These are phyloP conservation scores for Blastomyces emzantsi DNA, from an alignment of 2,329 filamentous ascomycete genomes.

Conservation along the genomic window DNA sequence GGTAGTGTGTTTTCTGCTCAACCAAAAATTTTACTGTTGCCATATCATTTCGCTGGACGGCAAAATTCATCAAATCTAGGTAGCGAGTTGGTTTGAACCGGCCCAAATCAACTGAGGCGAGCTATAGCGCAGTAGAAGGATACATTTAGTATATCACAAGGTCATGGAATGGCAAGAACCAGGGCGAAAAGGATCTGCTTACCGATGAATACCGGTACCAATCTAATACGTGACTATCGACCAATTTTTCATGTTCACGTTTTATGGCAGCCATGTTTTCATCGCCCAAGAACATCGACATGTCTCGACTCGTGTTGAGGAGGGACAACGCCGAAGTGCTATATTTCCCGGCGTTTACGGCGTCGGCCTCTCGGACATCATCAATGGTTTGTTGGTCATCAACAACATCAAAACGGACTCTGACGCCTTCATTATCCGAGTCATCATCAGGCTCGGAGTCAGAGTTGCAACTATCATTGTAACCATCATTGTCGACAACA, in stretches of 20 bases:
- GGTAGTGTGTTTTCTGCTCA: constrained; percentile 42
- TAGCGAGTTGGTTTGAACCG: neutral
- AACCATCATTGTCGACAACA: constrained; percentile 10
- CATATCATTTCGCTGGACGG: constrained; percentile 44
- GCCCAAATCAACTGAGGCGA: neutral
- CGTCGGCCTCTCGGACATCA: constrained; percentile 59
- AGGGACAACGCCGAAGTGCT: neutral
- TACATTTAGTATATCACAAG: neutral
- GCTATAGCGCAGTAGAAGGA: neutral
- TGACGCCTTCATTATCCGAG: constrained; percentile 20
- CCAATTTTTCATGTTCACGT: neutral
- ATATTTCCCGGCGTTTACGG: constrained; percentile 26
- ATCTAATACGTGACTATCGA: neutral
- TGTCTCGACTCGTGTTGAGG: neutral
- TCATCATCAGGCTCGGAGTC: constrained; percentile 1
- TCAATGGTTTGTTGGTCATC: constrained; percentile 66
- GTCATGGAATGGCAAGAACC: neutral
- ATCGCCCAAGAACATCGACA: neutral
- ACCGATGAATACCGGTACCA: neutral
- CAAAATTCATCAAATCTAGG: constrained; percentile 29
- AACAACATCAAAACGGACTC: constrained; percentile 45
- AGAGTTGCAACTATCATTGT: constrained; percentile 4
- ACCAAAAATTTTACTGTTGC: constrained; percentile 47
- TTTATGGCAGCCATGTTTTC: neutral
- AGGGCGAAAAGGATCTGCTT: neutral